These are phyloP conservation scores for Calonectria pteridis DNA, from an alignment of 2,329 filamentous ascomycete genomes.

Conservation along the genomic window DNA sequence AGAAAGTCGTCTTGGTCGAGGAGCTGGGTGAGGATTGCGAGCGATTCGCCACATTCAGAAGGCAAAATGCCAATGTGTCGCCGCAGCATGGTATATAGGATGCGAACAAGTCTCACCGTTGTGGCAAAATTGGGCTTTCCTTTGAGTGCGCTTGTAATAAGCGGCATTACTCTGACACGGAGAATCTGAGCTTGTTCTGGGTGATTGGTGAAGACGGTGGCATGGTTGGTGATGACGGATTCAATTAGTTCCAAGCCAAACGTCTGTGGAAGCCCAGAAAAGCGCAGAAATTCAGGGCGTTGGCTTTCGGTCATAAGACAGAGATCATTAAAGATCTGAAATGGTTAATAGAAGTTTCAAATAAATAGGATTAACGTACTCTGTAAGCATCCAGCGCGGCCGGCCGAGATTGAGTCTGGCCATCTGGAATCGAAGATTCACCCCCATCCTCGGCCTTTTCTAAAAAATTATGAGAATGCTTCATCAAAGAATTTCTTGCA, in stretches of 20 bases:
- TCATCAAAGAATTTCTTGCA: neutral
- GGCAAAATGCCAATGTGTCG: conserved; percentile 81
- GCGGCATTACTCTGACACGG: conserved; percentile 82
- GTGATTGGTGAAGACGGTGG: conserved; percentile 82
- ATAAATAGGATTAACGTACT: conserved; percentile 53
- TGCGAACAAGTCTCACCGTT: conserved; percentile 84
- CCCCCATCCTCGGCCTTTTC: conserved; percentile 66
- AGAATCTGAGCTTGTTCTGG: conserved; percentile 85
- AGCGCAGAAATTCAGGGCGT: conserved; percentile 83
- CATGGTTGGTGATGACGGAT: conserved; percentile 87
- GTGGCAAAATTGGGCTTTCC: conserved; percentile 84
- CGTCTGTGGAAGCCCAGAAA: conserved; percentile 81
- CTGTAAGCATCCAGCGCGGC: conserved; percentile 89
- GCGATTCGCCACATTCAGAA: conserved; percentile 84
- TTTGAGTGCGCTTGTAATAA: conserved; percentile 82
- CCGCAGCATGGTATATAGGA: conserved; percentile 84
- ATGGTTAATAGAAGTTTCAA: conserved; percentile 22
- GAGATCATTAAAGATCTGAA: conserved; percentile 87
- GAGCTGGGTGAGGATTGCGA: conserved; percentile 85
- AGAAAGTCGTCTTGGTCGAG: conserved; percentile 85
- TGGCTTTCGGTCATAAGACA: conserved; percentile 90
- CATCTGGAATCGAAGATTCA: conserved; percentile 76
- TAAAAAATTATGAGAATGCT: conserved; percentile 42
- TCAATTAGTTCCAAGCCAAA: conserved; percentile 94
- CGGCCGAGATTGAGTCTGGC: conserved; percentile 74